phyloP scores from a whole-genome alignment of 768 basidiomycete species.

The Agrocybe pediades region DNA sequence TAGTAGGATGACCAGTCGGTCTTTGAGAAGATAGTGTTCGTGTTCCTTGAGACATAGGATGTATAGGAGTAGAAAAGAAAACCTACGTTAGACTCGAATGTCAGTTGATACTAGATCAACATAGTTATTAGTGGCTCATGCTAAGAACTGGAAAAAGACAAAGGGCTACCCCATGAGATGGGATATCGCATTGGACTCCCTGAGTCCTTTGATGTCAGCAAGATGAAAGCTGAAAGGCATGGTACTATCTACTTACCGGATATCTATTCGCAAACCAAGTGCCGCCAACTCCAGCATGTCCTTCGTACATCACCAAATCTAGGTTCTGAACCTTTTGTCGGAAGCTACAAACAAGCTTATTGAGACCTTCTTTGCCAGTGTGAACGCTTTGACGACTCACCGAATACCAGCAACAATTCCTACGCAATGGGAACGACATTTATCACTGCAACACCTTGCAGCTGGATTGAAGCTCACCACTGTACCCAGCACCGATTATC shows the following conservation, averaged over 20 bases:
- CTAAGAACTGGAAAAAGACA: slow-evolving; percentile 2
- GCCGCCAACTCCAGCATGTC: slow-evolving; percentile 59
- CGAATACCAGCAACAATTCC: slow-evolving; percentile 60
- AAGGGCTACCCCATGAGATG: slow-evolving; percentile 42
- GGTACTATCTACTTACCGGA: slow-evolving; percentile 38
- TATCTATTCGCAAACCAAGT: slow-evolving; percentile 62
- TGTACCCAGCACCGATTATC: slow-evolving; percentile 60
- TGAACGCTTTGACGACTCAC: too few relatives aligned
- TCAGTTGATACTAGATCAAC: slow-evolving; percentile 56
- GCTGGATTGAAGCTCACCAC: slow-evolving; percentile 38
- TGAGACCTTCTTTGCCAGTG: not conserved
- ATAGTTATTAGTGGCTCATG: not conserved
- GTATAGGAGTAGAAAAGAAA: not conserved
- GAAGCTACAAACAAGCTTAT: slow-evolving; percentile 35
- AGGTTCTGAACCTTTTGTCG: slow-evolving; percentile 55
- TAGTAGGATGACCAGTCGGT: slow-evolving; percentile 65
- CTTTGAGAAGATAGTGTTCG: too few relatives aligned
- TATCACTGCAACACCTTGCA: not conserved
- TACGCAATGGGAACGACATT: slow-evolving; percentile 11
- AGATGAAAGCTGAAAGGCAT: not conserved
- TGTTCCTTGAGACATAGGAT: too few relatives aligned
- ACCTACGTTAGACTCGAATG: slow-evolving; percentile 54
- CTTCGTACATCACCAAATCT: slow-evolving; percentile 60
- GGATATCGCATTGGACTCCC: slow-evolving; percentile 65
- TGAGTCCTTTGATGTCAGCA: slow-evolving; percentile 16